phyloP scores from a whole-genome alignment of 345 rosid genomes.

The Camelina hispida region DNA sequence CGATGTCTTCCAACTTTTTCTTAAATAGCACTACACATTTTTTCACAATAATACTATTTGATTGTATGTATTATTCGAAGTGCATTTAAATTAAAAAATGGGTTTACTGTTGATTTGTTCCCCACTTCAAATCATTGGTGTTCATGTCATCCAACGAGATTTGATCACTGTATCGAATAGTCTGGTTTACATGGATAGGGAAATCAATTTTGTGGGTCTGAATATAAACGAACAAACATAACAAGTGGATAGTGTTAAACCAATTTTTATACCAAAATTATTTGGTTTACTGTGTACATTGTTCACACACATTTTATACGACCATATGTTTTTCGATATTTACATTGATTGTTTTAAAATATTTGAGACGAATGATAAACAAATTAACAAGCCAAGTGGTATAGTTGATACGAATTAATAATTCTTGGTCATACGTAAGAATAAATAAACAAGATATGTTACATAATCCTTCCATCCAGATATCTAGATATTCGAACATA shows the following conservation, averaged over 20 bases:
- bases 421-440: background rate
- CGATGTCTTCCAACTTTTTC: background rate
- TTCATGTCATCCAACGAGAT: conserved; percentile 6
- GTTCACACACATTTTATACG: background rate
- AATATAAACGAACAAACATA: background rate
- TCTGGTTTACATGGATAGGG: background rate
- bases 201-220: conserved; percentile 1
- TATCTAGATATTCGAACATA: conserved; percentile 26
- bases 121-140: conserved; percentile 14
- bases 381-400: background rate
- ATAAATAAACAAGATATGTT: background rate
- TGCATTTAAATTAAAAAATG: background rate
- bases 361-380: background rate
- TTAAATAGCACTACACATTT: background rate
- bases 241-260: background rate
- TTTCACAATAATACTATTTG: no score
- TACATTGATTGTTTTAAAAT: background rate
- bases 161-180: background rate
- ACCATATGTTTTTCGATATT: background rate
- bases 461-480: conserved; percentile 9
- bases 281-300: background rate
- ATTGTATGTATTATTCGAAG: background rate
- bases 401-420: background rate
- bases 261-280: background rate
- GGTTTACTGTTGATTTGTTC: background rate